Evolutionary conservation across 768 basidiomycete species (phyloP).

Genomic region (Hemileccinum impolitum): DNA sequence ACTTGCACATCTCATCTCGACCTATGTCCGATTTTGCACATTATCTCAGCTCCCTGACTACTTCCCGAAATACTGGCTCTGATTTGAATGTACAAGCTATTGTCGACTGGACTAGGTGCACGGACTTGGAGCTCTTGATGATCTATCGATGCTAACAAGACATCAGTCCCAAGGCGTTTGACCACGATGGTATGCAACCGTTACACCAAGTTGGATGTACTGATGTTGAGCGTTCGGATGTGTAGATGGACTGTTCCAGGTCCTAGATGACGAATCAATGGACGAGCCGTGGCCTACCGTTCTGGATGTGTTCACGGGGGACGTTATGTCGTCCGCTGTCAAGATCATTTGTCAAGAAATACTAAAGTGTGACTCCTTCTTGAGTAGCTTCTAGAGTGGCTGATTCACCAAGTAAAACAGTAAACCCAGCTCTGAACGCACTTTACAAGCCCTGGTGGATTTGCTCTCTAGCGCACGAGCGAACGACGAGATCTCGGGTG

Average conservation of each 20-base stretch:
- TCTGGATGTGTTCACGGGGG: conserved; percentile 28
- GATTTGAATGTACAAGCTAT: conserved; percentile 16
- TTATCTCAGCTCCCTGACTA: conserved; percentile 21
- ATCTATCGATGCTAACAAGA: conserved; percentile 14
- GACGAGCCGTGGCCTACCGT: conserved; percentile 31
- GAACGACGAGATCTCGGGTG: conserved; percentile 72
- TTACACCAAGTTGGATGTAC: neutral
- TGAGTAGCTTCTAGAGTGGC: neutral
- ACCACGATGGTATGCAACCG: conserved; percentile 15
- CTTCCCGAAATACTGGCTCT: conserved; percentile 8
- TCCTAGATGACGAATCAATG: conserved; percentile 7
- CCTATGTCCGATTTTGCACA: conserved; percentile 22
- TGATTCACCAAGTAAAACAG: conserved; percentile 14
- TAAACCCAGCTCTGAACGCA: conserved; percentile 6
- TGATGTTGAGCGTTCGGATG: conserved; percentile 3
- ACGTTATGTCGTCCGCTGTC: neutral
- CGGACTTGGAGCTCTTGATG: neutral
- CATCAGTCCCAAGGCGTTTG: conserved; percentile 14
- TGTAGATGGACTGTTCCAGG: conserved; percentile 14
- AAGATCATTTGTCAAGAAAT: conserved; percentile 10
- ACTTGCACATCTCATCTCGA: neutral
- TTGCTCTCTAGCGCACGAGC: conserved; percentile 48
- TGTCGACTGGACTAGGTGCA: conserved; percentile 26
- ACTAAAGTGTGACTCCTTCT: conserved; percentile 13
- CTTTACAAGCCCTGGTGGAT: conserved; percentile 21